Evolutionary conservation across 768 basidiomycete genomes (phyloP).

Genomic region (Pulveroboletus frians): DNA sequence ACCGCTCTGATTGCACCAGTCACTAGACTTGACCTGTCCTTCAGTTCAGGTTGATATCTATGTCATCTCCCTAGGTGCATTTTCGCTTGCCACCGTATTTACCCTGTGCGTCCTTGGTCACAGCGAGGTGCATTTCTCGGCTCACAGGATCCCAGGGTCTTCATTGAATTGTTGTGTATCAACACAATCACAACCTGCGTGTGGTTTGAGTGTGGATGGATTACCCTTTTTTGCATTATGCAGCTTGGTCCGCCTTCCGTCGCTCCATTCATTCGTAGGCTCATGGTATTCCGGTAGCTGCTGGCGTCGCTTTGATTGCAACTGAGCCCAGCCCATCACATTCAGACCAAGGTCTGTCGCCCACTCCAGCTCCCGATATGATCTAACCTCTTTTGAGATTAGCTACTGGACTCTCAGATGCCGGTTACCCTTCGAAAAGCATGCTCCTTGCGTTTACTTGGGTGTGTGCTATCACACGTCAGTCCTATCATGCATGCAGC

Average conservation of each 20-base stretch:
- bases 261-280: neutral
- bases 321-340: conserved; percentile 37
- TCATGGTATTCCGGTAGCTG: conserved; percentile 36
- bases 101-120: conserved; percentile 43
- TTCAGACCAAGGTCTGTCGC: conserved; percentile 22
- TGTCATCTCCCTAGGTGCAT: conserved; percentile 54
- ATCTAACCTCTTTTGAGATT: neutral
- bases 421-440: conserved; percentile 46
- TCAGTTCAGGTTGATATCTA: conserved; percentile 52
- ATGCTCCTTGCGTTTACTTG: conserved; percentile 60
- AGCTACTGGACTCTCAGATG: neutral
- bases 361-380: neutral
- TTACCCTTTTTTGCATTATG: conserved; percentile 51
- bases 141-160: conserved; percentile 36
- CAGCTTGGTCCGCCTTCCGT: conserved; percentile 47
- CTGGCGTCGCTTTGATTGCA: conserved; percentile 45
- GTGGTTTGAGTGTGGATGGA: conserved; percentile 69
- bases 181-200: conserved; percentile 53
- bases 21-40: conserved; percentile 7
- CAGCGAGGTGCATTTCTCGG: neutral
- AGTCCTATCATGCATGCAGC: conserved; percentile 17
- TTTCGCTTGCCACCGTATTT: conserved; percentile 55
- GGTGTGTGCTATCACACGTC: conserved; percentile 41
- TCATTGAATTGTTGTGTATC: conserved; percentile 51
- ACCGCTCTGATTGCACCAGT: neutral